phyloP scores from a whole-genome alignment of 345 rosid species.

The Sisymbrium altissimum region DNA sequence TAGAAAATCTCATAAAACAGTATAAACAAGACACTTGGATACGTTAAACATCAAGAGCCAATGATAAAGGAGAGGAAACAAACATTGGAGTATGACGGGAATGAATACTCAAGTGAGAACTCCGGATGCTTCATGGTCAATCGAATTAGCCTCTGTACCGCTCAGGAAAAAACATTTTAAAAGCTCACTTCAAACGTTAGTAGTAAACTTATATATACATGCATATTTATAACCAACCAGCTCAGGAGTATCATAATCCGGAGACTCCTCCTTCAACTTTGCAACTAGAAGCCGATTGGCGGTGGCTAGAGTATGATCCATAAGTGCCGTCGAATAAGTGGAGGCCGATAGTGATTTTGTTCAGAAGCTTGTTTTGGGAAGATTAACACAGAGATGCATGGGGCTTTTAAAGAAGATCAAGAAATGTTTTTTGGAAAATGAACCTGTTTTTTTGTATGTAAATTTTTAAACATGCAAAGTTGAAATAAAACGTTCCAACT shows the following conservation, averaged over 20 bases:
- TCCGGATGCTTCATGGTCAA: conserved; percentile 60
- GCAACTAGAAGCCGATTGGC: conserved; percentile 34
- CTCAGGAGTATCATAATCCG: conserved; percentile 43
- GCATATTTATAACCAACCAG: conserved; percentile 36
- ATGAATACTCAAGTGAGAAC: conserved; percentile 42
- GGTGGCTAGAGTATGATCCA: conserved; percentile 7
- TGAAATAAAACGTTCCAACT: background rate
- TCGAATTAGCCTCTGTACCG: conserved; percentile 62
- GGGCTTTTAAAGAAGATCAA: background rate
- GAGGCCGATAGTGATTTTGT: background rate
- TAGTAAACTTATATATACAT: background rate
- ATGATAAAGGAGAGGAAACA: conserved; percentile 5
- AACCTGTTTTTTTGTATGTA: background rate
- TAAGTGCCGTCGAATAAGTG: background rate
- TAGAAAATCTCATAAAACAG: background rate
- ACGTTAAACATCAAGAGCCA: background rate
- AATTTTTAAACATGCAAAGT: too few species aligned
- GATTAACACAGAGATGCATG: background rate
- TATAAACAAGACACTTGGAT: background rate
- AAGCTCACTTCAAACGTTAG: background rate
- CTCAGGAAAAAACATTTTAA: conserved; percentile 33
- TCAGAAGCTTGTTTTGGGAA: background rate
- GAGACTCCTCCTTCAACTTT: conserved; percentile 37
- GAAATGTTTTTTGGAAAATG: background rate
- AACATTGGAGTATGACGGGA: conserved; percentile 56